Base-by-base conservation (phyloP, 441 rosid genomes). In the Corymbia citriodora region DNA sequence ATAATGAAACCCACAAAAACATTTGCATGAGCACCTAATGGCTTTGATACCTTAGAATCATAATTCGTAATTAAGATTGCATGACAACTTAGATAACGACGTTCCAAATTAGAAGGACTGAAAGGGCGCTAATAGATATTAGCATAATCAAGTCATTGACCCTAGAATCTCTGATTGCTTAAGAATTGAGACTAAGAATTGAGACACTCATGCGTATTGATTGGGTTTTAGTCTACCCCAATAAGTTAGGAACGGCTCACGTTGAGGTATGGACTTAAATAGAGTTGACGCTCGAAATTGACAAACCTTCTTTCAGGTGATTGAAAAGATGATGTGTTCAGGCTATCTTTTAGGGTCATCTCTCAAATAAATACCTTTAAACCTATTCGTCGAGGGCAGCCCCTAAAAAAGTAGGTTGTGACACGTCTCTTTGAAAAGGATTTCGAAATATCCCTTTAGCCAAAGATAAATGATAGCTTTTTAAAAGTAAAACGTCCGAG, bases 351-450 rank as follows among this genome's bases (percentile, higher is more conserved):
- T 4, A 57, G 13, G 0, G 23, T 23, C 4, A 12, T 57, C 29
- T 23, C 7, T 10, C 1, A 2, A 57, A 23, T 57, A 23, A 57
- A 57, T 57, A 57, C 4, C 29, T 57, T 57, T 10, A 57, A 57
- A 57, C 1, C 29, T 57, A 57, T 57, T 57, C 0, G 0, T 3
- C 10, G 0, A 57, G 29, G 14, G 25, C 2, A 0, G 6, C 63
- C 14, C 0, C 29, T 57, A 0, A 23, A 23, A 4, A 57, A 57
- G 63, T 57, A 23, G 63, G 23, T 57, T 17, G 63, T 23, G 63
- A 57, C 63, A 40, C 45, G 10, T 10, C 3, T 57, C 1, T 23
- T 57, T 57, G 29, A 63, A 63, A 29, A 29, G 1, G 70, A 29
- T 63, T 63, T 63, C 1, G 2, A 63, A 13, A 63, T 63, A 1